phyloP scores from a whole-genome alignment of 2,329 filamentous ascomycete species.

The Aspergillus tanneri region DNA sequence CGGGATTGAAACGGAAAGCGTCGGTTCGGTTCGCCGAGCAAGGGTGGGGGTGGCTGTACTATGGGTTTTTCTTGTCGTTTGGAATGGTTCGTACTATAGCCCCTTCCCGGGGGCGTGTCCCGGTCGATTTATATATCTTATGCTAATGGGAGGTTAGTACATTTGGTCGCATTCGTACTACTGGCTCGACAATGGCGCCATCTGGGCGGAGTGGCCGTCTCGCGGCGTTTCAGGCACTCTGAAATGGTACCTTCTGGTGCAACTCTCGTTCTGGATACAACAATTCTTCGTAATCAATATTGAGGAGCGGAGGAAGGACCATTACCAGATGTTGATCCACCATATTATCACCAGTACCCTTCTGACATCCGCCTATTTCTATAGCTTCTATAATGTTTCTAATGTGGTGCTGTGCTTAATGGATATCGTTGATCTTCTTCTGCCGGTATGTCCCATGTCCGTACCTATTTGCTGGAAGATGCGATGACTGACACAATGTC shows the following conservation, averaged over 20 bases:
- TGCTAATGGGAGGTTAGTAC: slow-evolving; percentile 57
- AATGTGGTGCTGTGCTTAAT: slow-evolving; percentile 87
- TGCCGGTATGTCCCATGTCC: slow-evolving; percentile 64
- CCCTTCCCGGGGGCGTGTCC: neutral
- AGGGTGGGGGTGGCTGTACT: slow-evolving; percentile 86
- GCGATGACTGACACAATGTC: slow-evolving; percentile 6
- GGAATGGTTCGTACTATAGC: slow-evolving; percentile 67
- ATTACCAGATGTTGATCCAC: slow-evolving; percentile 93
- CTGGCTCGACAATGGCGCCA: slow-evolving; percentile 70
- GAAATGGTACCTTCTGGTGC: slow-evolving; percentile 87
- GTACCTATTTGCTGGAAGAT: too few relatives aligned
- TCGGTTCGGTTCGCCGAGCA: slow-evolving; percentile 88
- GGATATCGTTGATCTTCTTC: slow-evolving; percentile 86
- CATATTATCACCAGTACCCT: slow-evolving; percentile 86
- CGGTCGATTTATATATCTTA: neutral
- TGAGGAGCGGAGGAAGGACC: slow-evolving; percentile 89
- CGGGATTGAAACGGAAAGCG: slow-evolving; percentile 76
- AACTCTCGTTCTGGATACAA: slow-evolving; percentile 91
- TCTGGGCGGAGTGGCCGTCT: slow-evolving; percentile 84
- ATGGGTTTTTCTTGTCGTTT: slow-evolving; percentile 74
- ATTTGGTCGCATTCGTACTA: slow-evolving; percentile 75
- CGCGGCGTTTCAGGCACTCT: slow-evolving; percentile 70
- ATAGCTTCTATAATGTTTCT: slow-evolving; percentile 82
- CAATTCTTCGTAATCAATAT: slow-evolving; percentile 93
- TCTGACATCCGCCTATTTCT: slow-evolving; percentile 78